Evolutionary conservation across 2,329 filamentous ascomycete genomes (phyloP).

Genomic region (Rosellinia necatrix): DNA sequence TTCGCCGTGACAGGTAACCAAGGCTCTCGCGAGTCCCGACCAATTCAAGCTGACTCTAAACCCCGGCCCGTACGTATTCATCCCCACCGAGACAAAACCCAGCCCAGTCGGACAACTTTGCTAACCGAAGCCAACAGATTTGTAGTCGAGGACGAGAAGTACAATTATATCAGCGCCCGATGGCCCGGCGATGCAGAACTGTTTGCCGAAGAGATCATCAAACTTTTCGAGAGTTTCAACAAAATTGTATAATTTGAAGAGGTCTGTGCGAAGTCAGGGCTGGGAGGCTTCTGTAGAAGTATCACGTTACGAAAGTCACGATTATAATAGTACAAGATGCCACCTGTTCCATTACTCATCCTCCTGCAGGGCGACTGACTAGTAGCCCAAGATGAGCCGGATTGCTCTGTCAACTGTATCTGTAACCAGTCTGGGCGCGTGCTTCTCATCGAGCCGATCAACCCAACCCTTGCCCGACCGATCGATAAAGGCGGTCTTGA

Average conservation of each 20-base stretch:
- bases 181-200: slow-evolving; percentile 51
- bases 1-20: slow-evolving; percentile 45
- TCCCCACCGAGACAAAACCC: too few relatives aligned
- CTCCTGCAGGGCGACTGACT: background rate
- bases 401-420: slow-evolving; percentile 63
- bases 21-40: slow-evolving; percentile 46
- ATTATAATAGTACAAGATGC: slow-evolving; percentile 9
- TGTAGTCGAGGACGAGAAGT: slow-evolving; percentile 52
- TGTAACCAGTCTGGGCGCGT: slow-evolving; percentile 58
- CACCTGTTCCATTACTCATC: slow-evolving; percentile 6
- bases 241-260: slow-evolving; percentile 29
- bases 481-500: slow-evolving; percentile 72
- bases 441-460: slow-evolving; percentile 59
- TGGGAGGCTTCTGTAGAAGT: background rate
- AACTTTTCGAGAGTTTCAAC: slow-evolving; percentile 45
- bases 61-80: slow-evolving; percentile 47
- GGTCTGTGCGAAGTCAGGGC: background rate
- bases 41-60: slow-evolving; percentile 52
- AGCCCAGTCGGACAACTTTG: background rate
- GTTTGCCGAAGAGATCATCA: slow-evolving; percentile 48
- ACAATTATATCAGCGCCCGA: slow-evolving; percentile 55
- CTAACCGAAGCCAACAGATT: slow-evolving; percentile 43
- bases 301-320: slow-evolving; percentile 20
- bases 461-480: slow-evolving; percentile 65
- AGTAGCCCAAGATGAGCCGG: slow-evolving; percentile 38